Conservation (phyloP, 2,329 filamentous ascomycete species). For the Alternaria consortialis region DNA sequence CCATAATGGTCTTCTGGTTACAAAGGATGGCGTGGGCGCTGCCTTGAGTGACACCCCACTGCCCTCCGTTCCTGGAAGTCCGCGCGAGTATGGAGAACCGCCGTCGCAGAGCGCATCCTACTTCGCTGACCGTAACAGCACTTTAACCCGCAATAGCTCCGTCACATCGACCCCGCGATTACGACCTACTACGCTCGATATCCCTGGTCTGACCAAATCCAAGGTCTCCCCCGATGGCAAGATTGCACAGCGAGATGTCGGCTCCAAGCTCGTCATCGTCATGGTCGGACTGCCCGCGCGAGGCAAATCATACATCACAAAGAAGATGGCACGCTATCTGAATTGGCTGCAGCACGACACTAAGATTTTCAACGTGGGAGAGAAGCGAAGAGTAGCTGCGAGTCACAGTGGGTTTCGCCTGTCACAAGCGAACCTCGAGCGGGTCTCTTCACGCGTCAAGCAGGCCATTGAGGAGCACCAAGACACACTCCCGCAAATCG, state of each 20-base stretch:
- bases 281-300: slow-evolving; percentile 97
- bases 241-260: slow-evolving; percentile 92
- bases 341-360: slow-evolving; percentile 98
- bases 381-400: slow-evolving; percentile 82
- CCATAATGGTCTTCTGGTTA: slow-evolving; percentile 25
- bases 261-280: slow-evolving; percentile 94
- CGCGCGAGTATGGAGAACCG: slow-evolving; percentile 63
- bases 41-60: slow-evolving; percentile 70
- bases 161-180: slow-evolving; percentile 79
- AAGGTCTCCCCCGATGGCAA: slow-evolving; percentile 94
- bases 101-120: slow-evolving; percentile 19
- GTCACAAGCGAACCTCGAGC: slow-evolving; percentile 44
- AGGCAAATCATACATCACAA: slow-evolving; percentile 98
- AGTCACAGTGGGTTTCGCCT: slow-evolving; percentile 61
- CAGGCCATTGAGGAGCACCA: slow-evolving; percentile 38
- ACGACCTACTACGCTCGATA: slow-evolving; percentile 94
- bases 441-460: slow-evolving; percentile 34
- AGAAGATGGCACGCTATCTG: slow-evolving; percentile 93
- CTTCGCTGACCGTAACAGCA: slow-evolving; percentile 57
- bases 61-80: slow-evolving; percentile 69
- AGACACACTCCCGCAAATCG: slow-evolving; percentile 50
- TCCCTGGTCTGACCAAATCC: slow-evolving; percentile 94
- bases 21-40: slow-evolving; percentile 58
- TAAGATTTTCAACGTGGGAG: slow-evolving; percentile 96
- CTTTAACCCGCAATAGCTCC: slow-evolving; percentile 75